These are phyloP conservation scores for Mycena leptocephala DNA, from an alignment of 768 basidiomycete genomes.

Conservation along the genomic window DNA sequence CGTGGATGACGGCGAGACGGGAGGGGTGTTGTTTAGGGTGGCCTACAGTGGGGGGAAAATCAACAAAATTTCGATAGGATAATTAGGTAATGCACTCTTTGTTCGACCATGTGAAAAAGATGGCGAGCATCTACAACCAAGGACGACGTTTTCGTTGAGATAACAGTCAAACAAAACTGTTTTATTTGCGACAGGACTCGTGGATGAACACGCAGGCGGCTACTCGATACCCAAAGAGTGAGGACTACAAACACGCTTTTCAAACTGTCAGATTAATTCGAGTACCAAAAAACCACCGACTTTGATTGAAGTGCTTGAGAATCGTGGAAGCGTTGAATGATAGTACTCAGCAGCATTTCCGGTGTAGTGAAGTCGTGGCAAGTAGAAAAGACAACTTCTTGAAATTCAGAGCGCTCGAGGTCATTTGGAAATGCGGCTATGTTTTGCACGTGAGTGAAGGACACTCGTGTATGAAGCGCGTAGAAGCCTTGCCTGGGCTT, in stretches of 20 bases:
- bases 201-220: constrained; percentile 47
- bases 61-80: background rate
- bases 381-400: constrained; percentile 58
- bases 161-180: constrained; percentile 51
- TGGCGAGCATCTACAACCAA: constrained; percentile 54
- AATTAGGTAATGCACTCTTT: constrained; percentile 40
- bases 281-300: constrained; percentile 41
- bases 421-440: constrained; percentile 40
- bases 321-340: constrained; percentile 58
- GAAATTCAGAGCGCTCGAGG: constrained; percentile 54
- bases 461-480: background rate
- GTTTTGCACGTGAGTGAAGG: background rate
- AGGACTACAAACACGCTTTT: constrained; percentile 56
- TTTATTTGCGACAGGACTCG: constrained; percentile 54
- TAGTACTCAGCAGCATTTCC: constrained; percentile 55
- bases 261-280: background rate
- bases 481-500: constrained; percentile 50
- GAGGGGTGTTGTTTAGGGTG: background rate
- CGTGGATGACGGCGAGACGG: constrained; percentile 41
- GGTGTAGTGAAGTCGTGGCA: constrained; percentile 61
- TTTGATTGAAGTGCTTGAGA: constrained; percentile 53
- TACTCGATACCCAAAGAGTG: constrained; percentile 53
- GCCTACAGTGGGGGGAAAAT: background rate
- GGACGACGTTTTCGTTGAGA: constrained; percentile 44
- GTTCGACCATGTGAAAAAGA: constrained; percentile 48